Evolutionary conservation across 768 basidiomycete species (phyloP).

Genomic region (Amanita muscaria): DNA sequence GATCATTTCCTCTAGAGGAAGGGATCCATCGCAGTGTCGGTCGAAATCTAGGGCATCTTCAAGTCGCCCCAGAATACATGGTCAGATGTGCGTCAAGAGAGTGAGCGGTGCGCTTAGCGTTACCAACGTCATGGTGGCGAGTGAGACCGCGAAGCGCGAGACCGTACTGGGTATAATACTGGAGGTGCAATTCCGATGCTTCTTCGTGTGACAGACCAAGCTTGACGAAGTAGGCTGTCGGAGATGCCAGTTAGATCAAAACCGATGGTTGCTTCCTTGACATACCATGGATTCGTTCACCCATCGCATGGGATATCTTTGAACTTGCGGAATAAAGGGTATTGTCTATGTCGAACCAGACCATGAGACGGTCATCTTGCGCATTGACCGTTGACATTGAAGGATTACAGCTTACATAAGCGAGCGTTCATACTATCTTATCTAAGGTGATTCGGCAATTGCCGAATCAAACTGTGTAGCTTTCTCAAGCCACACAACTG

Average conservation of each 20-base stretch:
- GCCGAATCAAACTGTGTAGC: slow-evolving; percentile 36
- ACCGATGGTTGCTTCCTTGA: background rate
- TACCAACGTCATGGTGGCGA: slow-evolving; percentile 70
- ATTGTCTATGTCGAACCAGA: slow-evolving; percentile 87
- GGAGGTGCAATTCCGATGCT: slow-evolving; percentile 58
- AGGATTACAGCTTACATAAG: slow-evolving; percentile 4
- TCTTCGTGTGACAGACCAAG: slow-evolving; percentile 62
- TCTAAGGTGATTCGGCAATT: slow-evolving; percentile 25
- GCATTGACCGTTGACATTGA: background rate
- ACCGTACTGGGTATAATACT: slow-evolving; percentile 76
- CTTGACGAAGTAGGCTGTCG: slow-evolving; percentile 69
- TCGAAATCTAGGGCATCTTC: slow-evolving; percentile 84
- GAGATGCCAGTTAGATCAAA: background rate
- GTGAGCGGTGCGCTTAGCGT: slow-evolving; percentile 12
- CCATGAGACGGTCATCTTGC: slow-evolving; percentile 47
- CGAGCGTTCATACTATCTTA: slow-evolving; percentile 14
- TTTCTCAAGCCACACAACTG: slow-evolving; percentile 33
- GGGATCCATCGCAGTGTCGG: slow-evolving; percentile 70
- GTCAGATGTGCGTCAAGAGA: background rate
- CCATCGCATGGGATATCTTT: slow-evolving; percentile 74
- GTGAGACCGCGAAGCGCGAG: slow-evolving; percentile 74
- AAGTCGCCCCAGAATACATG: background rate
- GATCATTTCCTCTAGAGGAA: slow-evolving; percentile 77
- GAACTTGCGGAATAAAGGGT: slow-evolving; percentile 75
- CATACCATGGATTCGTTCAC: slow-evolving; percentile 64